Evolutionary conservation across 2,329 filamentous ascomycete species (phyloP).

Genomic region (Aspergillus tanneri): DNA sequence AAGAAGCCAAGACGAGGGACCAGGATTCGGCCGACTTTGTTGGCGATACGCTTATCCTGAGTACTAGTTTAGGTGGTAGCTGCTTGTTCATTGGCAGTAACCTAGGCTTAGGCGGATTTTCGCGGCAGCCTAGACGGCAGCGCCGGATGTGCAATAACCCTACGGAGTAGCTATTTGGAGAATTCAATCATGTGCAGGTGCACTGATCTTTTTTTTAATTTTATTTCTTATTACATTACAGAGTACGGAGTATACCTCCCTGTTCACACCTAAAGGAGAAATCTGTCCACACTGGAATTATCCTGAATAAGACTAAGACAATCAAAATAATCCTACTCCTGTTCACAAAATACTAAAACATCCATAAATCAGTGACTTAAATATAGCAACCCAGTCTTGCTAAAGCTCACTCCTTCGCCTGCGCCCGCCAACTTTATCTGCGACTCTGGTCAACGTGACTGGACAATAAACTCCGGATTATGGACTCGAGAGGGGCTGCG

Average conservation of each 20-base stretch:
- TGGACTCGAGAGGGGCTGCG: not conserved
- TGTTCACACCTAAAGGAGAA: too few species aligned
- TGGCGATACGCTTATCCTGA: constrained; percentile 37
- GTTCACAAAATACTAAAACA: too few species aligned
- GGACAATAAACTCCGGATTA: constrained; percentile 17
- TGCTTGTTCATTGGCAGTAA: not conserved
- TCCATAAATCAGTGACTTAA: constrained; percentile 4
- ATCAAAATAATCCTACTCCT: too few species aligned
- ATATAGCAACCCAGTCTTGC: constrained; percentile 6
- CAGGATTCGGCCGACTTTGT: constrained; percentile 29
- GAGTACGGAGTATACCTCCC: not conserved
- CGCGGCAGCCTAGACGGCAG: not conserved
- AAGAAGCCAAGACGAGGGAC: constrained; percentile 26
- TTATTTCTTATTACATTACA: not conserved
- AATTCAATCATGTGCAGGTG: not conserved
- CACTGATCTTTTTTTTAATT: not conserved
- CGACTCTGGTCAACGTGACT: constrained; percentile 11
- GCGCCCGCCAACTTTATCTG: constrained; percentile 20
- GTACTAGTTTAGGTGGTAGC: constrained; percentile 12
- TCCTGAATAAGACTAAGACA: too few species aligned
- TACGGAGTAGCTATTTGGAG: constrained; percentile 3
- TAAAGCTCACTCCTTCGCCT: constrained; percentile 18
- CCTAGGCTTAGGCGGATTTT: not conserved
- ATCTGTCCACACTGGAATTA: too few species aligned
- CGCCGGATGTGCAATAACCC: constrained; percentile 1